Evolutionary conservation across 2,329 filamentous ascomycete species (phyloP).

Genomic region (Colletotrichum filicis): DNA sequence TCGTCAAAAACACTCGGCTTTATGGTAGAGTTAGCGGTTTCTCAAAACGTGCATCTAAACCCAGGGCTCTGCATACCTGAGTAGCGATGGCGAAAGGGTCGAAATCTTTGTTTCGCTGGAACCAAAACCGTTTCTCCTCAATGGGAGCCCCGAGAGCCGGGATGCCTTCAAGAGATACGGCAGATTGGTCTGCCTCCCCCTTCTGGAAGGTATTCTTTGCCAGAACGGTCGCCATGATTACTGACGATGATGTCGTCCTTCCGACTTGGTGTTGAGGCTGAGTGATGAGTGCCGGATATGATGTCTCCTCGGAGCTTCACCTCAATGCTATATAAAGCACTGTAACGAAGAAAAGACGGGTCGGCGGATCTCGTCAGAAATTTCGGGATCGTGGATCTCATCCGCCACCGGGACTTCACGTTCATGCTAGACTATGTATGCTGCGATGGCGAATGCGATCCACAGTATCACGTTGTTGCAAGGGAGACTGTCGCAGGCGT

Average conservation of each 20-base stretch:
- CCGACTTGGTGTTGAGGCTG: not conserved
- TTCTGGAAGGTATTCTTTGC: conserved; percentile 22
- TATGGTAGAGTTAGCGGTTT: not conserved
- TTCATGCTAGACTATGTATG: not conserved
- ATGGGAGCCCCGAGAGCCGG: conserved; percentile 40
- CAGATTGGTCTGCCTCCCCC: conserved; percentile 6
- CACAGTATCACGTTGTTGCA: conserved; percentile 21
- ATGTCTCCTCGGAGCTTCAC: conserved; percentile 8
- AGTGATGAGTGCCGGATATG: not conserved
- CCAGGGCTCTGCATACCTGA: conserved; percentile 7
- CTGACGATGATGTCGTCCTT: not conserved
- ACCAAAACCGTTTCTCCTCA: conserved; percentile 46
- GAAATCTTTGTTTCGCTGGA: conserved; percentile 42
- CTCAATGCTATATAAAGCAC: not conserved
- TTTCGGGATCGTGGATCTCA: not conserved
- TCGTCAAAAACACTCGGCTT: conserved; percentile 53
- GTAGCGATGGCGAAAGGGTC: conserved; percentile 49
- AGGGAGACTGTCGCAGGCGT: not conserved
- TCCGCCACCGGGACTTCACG: not conserved
- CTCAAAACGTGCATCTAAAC: too few species aligned
- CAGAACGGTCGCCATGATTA: conserved; percentile 32
- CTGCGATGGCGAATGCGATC: conserved; percentile 22
- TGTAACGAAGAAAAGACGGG: not conserved
- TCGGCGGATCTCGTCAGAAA: conserved; percentile 11
- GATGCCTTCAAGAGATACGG: conserved; percentile 36